A percentile compares a stretch with the other conserved stretches of the same genome.
phyloP scores from a whole-genome alignment of 192 early-diverging fungal genomes.

The Spizellomyces sp. region DNA sequence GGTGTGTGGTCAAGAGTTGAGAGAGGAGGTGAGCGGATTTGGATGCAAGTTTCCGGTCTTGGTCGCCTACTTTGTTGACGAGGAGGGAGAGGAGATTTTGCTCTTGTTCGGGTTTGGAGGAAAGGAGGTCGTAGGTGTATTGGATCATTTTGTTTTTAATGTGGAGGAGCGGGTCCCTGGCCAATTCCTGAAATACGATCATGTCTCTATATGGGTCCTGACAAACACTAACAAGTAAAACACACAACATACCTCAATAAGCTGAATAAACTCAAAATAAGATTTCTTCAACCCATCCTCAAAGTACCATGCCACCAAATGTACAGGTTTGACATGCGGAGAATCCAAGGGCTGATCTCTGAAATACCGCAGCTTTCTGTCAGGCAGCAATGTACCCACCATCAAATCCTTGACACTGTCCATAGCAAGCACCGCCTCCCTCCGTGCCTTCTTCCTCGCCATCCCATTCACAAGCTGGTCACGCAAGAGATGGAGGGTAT shows the following conservation, averaged over 20 bases:
- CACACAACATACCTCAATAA: slow-evolving; percentile 71
- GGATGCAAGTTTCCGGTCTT: slow-evolving; percentile 82
- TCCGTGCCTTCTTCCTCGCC: slow-evolving; percentile 87
- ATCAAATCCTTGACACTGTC: slow-evolving; percentile 90
- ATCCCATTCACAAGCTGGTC: slow-evolving; percentile 63
- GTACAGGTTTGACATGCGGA: slow-evolving; percentile 58
- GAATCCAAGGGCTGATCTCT: slow-evolving; percentile 80
- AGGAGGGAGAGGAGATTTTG: slow-evolving; percentile 89
- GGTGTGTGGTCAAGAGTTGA: slow-evolving; percentile 75
- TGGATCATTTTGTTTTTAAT: slow-evolving; percentile 80
- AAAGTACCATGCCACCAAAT: slow-evolving; percentile 90
- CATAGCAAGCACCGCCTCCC: slow-evolving; percentile 84
- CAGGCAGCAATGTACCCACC: slow-evolving; percentile 77
- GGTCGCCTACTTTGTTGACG: slow-evolving; percentile 95
- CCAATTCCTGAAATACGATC: slow-evolving; percentile 56
- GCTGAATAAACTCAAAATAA: slow-evolving; percentile 88
- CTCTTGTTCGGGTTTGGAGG: slow-evolving; percentile 93
- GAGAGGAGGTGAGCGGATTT: slow-evolving; percentile 79
- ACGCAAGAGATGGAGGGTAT: slow-evolving; percentile 78
- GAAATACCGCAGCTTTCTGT: slow-evolving; percentile 91
- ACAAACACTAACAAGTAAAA: background rate
- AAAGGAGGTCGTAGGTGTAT: slow-evolving; percentile 76
- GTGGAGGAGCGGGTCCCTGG: slow-evolving; percentile 83
- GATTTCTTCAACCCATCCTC: slow-evolving; percentile 91
- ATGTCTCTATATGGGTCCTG: background rate